Base-by-base conservation (phyloP, 2,329 filamentous ascomycete species). In the Sphaceloma murrayae region DNA sequence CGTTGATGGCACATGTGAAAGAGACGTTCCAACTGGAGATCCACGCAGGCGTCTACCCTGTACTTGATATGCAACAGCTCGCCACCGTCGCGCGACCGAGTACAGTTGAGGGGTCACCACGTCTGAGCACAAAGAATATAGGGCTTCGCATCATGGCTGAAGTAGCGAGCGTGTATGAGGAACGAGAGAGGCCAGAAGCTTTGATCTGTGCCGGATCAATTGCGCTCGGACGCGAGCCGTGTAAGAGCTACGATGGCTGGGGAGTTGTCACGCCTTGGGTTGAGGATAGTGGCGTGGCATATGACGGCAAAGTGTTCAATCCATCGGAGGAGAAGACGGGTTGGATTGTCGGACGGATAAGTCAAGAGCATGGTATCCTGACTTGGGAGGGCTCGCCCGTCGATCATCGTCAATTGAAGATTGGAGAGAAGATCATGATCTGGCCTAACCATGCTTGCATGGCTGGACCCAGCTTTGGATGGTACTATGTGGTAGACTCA, bases 371-470 rank as follows among this genome's bases (percentile, higher is more conserved):
- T 62, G 82, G 81, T 0, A 77, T 86, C 44, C 56, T 89, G 53
- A 68, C 65, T 1, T 86, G 80, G 75, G 63, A 67, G 29, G 69
- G 68, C 0, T 45, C 57, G 1, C 51, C 51, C 19, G 59, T 66
- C 8, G 59, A 66, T n/a, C 61, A 72, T 36, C 58, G 62, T 29
- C 56, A 63, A 34, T 56, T 85, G 46, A 50, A 60, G 2, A 66
- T 85, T 22, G 83, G 84, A 0, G 74, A 85, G 56, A 76, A 77
- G 54, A 62, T 88, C 18, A 68, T 77, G 46, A 65, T 89, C 5
- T 88, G 80, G 77, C 83, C 84, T 0, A 89, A 89, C 54, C 85
- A 91, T 63, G 77, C 83, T 26, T 91, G 85, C 58, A 80, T 89
- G 52, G 75, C 83, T 1, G 79, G 81, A 0, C 78, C 78, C 0